Evolutionary conservation across 495 filamentous ascomycete genomes (phyloP).

Genomic region (Talaromyces trachyspermus): DNA sequence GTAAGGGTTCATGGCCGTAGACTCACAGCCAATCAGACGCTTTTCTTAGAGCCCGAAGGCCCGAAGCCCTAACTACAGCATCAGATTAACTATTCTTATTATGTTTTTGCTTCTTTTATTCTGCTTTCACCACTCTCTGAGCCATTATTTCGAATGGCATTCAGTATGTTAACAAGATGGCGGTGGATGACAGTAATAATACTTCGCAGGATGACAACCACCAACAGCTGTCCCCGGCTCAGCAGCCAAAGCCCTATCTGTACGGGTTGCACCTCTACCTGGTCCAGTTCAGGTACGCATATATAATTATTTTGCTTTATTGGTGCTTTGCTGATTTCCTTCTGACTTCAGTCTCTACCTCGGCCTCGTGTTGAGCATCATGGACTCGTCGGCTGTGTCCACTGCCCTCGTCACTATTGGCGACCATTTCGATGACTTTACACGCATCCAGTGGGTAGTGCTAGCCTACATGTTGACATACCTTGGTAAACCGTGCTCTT

Average conservation of each 20-base stretch:
- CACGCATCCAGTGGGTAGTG: constrained; percentile 49
- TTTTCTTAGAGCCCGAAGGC: too few species aligned
- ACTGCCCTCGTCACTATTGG: constrained; percentile 56
- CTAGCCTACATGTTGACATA: constrained; percentile 51
- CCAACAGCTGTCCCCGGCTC: not conserved
- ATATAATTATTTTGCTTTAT: not conserved
- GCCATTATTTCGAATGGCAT: too few species aligned
- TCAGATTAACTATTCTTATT: too few species aligned
- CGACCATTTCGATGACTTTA: constrained; percentile 43
- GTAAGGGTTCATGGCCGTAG: too few species aligned
- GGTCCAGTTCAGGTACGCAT: constrained; percentile 2
- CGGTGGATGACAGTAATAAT: not conserved
- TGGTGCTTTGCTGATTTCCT: not conserved
- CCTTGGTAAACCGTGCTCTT: constrained; percentile 30
- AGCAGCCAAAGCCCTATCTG: not conserved
- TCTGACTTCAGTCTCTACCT: not conserved
- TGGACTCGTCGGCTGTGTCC: constrained; percentile 58
- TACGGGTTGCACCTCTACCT: not conserved
- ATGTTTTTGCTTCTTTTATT: too few species aligned
- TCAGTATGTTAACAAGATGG: too few species aligned
- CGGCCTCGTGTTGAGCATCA: constrained; percentile 35
- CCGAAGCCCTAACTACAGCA: too few species aligned
- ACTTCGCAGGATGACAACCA: not conserved
- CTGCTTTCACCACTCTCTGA: too few species aligned
- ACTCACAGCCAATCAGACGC: too few species aligned